Percentiles rank a stretch among this genome's conserved stretches.
phyloP scores from a whole-genome alignment of 495 filamentous ascomycete species.

The Rhypophila decipiens region DNA sequence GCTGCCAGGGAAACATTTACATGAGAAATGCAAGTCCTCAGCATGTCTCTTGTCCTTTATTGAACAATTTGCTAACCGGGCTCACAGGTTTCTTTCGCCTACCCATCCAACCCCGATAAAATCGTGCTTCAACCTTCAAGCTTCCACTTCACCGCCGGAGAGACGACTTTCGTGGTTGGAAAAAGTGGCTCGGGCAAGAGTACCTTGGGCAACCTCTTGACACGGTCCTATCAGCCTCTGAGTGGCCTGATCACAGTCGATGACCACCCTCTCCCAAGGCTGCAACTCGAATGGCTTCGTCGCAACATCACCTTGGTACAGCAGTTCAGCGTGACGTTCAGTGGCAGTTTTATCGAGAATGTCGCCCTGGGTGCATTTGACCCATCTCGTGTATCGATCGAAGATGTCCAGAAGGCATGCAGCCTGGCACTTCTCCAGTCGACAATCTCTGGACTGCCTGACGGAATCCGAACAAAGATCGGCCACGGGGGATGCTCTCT shows the following conservation, averaged over 20 bases:
- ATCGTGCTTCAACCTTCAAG: slow-evolving; percentile 48
- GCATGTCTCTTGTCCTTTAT: background rate
- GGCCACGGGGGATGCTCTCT: slow-evolving; percentile 64
- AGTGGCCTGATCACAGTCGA: slow-evolving; percentile 67
- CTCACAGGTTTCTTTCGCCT: slow-evolving; percentile 70
- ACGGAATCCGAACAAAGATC: slow-evolving; percentile 67
- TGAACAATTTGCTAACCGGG: background rate
- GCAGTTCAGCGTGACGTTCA: slow-evolving; percentile 77
- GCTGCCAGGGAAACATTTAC: slow-evolving; percentile 60
- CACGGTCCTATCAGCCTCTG: slow-evolving; percentile 65
- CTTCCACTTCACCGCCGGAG: slow-evolving; percentile 64
- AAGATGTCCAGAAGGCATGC: slow-evolving; percentile 53
- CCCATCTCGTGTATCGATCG: slow-evolving; percentile 38
- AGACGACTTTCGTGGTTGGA: slow-evolving; percentile 79
- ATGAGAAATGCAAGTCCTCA: slow-evolving; percentile 56
- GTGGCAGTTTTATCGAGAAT: slow-evolving; percentile 73
- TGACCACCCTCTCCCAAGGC: slow-evolving; percentile 49
- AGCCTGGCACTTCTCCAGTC: slow-evolving; percentile 63
- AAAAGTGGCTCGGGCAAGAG: slow-evolving; percentile 90
- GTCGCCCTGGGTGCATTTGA: slow-evolving; percentile 65
- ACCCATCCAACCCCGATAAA: slow-evolving; percentile 65
- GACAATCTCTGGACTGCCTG: slow-evolving; percentile 64
- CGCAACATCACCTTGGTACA: slow-evolving; percentile 77
- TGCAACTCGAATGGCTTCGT: slow-evolving; percentile 70
- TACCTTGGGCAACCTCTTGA: slow-evolving; percentile 73